Conservation (phyloP, 768 basidiomycete genomes). For the Collybia mongolica region DNA sequence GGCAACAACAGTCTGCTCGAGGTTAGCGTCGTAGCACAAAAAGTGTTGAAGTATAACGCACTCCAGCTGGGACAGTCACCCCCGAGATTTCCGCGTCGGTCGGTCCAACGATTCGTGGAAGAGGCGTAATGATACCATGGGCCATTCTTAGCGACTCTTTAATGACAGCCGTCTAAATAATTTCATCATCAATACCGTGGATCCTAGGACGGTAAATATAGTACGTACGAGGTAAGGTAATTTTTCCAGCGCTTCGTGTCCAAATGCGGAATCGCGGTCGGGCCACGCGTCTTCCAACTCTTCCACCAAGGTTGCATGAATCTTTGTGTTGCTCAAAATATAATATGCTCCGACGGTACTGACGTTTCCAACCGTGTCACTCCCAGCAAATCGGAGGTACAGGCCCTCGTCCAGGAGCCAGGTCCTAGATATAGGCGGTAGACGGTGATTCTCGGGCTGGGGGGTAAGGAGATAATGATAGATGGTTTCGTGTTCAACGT, state of each 20-base stretch:
- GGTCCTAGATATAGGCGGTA: conserved; percentile 27
- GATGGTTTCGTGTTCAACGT: conserved; percentile 33
- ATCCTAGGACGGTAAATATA: neutral
- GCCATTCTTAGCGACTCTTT: conserved; percentile 44
- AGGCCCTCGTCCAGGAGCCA: conserved; percentile 37
- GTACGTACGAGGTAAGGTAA: conserved; percentile 43
- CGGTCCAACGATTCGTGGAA: conserved; percentile 38
- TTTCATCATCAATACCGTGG: neutral
- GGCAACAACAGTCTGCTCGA: conserved; percentile 35
- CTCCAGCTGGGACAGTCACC: conserved; percentile 33
- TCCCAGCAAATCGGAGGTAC: conserved; percentile 39
- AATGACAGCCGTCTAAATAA: conserved; percentile 41
- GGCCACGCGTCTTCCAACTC: conserved; percentile 41
- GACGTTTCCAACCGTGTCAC: conserved; percentile 41
- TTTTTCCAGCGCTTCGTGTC: conserved; percentile 38
- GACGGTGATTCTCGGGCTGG: conserved; percentile 25
- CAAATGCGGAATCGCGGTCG: conserved; percentile 26
- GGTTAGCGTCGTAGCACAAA: neutral
- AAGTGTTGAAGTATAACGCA: conserved; percentile 13
- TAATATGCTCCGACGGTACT: conserved; percentile 35
- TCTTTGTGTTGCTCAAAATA: conserved; percentile 26
- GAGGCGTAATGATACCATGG: conserved; percentile 34
- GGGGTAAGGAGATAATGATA: conserved; percentile 36
- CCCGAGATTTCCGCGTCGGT: conserved; percentile 32
- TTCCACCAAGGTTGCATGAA: conserved; percentile 25